phyloP scores from a whole-genome alignment of 345 rosid genomes.

The Adansonia digitata region DNA sequence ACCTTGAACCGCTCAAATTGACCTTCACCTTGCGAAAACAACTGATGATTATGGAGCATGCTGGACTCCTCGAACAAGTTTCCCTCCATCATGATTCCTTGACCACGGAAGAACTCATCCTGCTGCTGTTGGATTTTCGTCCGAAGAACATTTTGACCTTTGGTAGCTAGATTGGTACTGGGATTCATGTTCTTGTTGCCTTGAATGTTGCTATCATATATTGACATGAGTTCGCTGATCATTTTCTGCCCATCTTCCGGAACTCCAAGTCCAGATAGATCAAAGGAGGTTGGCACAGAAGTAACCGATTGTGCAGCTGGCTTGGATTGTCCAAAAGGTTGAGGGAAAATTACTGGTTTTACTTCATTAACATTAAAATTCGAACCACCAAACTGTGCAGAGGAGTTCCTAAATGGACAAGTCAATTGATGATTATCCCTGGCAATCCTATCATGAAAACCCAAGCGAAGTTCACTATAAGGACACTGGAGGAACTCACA shows the following conservation, averaged over 20 bases:
- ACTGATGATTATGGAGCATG: constrained; percentile 41
- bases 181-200: constrained; percentile 37
- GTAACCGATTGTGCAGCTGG: constrained; percentile 29
- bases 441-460: constrained; percentile 58
- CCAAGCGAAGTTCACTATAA: constrained; percentile 49
- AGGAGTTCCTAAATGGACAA: constrained; percentile 47
- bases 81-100: constrained; percentile 43
- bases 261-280: constrained; percentile 66
- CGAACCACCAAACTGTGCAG: constrained; percentile 50
- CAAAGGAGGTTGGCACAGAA: constrained; percentile 40
- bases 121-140: constrained; percentile 55
- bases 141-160: constrained; percentile 37
- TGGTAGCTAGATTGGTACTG: constrained; percentile 28
- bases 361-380: constrained; percentile 68
- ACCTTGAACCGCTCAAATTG: constrained; percentile 46
- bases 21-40: constrained; percentile 41
- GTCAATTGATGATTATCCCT: constrained; percentile 77
- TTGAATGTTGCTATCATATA: constrained; percentile 62
- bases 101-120: constrained; percentile 42
- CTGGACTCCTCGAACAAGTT: constrained; percentile 53
- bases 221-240: constrained; percentile 80
- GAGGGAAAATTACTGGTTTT: constrained; percentile 67
- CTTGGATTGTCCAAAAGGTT: constrained; percentile 45
- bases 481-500: constrained; percentile 75
- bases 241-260: constrained; percentile 93